These are phyloP conservation scores for Verticillium nubilum DNA, from an alignment of 2,329 filamentous ascomycete genomes.

Conservation along the genomic window DNA sequence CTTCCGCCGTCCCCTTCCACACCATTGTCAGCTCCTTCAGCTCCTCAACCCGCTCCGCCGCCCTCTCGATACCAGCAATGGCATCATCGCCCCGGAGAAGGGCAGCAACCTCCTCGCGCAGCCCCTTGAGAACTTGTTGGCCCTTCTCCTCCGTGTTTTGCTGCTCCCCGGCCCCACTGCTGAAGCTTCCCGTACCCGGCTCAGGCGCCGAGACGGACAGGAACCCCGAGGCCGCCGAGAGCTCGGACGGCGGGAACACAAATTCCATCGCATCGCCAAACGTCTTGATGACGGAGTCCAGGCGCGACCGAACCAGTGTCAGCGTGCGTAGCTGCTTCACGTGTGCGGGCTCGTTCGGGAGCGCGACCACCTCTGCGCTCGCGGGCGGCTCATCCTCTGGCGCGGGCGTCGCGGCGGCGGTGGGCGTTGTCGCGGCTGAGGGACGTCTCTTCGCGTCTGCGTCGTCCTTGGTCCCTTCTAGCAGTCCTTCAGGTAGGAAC, in stretches of 20 bases:
- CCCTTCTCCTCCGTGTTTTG: constrained; percentile 81
- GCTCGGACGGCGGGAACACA: constrained; percentile 81
- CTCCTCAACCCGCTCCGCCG: constrained; percentile 67
- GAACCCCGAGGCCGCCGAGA: constrained; percentile 78
- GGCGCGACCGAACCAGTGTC: constrained; percentile 72
- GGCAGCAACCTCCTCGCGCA: constrained; percentile 66
- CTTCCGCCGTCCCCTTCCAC: constrained; percentile 95
- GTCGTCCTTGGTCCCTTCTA: constrained; percentile 15
- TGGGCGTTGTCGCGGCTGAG: constrained; percentile 7
- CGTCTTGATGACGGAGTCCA: constrained; percentile 83
- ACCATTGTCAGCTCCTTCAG: constrained; percentile 71
- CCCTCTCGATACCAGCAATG: constrained; percentile 65
- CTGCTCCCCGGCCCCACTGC: constrained; percentile 33
- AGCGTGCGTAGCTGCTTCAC: constrained; percentile 78
- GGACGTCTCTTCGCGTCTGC: constrained; percentile 15
- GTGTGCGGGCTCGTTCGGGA: constrained; percentile 52
- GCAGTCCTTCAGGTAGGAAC: constrained; percentile 57
- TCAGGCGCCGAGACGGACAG: constrained; percentile 87
- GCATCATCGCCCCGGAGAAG: constrained; percentile 53
- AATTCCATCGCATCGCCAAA: constrained; percentile 97
- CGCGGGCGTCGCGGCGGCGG: constrained; percentile 6
- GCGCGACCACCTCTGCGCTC: constrained; percentile 10
- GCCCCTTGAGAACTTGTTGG: constrained; percentile 66
- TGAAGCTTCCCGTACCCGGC: constrained; percentile 39
- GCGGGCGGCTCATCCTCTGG: constrained; percentile 5